Percentiles rank a stretch among this genome's conserved stretches.
Evolutionary conservation across 192 early-diverging fungal genomes (phyloP).

Genomic region (Globomyces pollinis-pini): DNA sequence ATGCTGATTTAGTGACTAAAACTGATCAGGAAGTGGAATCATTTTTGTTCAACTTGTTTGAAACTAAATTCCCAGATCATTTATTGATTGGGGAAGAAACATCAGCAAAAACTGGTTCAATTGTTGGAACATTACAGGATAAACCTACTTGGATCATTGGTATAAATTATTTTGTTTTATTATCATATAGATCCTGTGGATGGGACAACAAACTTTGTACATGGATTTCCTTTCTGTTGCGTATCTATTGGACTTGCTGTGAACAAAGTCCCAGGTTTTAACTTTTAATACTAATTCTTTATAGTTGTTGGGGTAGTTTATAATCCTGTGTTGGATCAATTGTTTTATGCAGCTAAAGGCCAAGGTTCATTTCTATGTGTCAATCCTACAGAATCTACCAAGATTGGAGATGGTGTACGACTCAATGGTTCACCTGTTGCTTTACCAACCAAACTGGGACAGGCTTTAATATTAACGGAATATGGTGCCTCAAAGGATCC

Average conservation of each 20-base stretch:
- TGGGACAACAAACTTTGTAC: constrained; percentile 44
- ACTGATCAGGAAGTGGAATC: constrained; percentile 78
- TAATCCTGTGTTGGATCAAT: constrained; percentile 81
- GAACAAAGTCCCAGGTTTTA: constrained; percentile 55
- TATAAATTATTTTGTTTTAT: background rate
- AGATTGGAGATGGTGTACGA: constrained; percentile 18
- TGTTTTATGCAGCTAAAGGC: constrained; percentile 49
- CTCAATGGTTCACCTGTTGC: constrained; percentile 42
- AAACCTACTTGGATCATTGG: constrained; percentile 78
- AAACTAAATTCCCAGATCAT: constrained; percentile 54
- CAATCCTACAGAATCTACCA: background rate
- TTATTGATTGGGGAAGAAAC: constrained; percentile 88
- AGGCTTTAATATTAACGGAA: constrained; percentile 75
- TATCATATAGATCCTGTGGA: too few species aligned
- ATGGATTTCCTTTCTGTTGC: constrained; percentile 71
- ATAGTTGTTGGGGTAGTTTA: constrained; percentile 88
- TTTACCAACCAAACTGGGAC: constrained; percentile 49
- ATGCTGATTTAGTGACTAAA: constrained; percentile 75
- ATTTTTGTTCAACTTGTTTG: constrained; percentile 56
- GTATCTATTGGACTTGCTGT: constrained; percentile 80
- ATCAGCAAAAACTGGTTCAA: constrained; percentile 36
- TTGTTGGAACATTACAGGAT: too few species aligned
- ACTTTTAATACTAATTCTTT: too few species aligned
- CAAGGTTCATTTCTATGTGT: constrained; percentile 33
- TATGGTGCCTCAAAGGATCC: constrained; percentile 65